Conservation (phyloP, 139 green algal genomes). For the Edaphochlamys debaryana region DNA sequence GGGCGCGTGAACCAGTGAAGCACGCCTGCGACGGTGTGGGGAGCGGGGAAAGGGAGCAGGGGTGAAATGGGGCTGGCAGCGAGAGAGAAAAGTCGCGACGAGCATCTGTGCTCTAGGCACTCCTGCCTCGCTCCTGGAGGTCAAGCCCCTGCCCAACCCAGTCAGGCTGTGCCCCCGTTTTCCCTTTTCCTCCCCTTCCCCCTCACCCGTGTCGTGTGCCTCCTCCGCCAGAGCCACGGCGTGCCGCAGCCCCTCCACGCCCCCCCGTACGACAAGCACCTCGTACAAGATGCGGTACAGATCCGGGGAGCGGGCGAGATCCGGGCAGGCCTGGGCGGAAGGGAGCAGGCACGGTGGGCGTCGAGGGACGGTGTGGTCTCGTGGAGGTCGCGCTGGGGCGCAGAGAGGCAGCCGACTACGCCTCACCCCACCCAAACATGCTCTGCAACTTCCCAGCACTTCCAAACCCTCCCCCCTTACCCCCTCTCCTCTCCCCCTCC, state of each 20-base stretch:
- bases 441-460: no score
- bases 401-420: no score
- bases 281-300: slow-evolving; percentile 44
- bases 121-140: no score
- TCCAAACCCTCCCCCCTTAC: not conserved
- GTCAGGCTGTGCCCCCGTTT: no score
- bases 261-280: slow-evolving; percentile 44
- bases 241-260: slow-evolving; percentile 28
- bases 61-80: no score
- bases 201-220: slow-evolving; percentile 36
- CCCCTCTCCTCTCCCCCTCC: not conserved
- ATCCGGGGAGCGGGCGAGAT: slow-evolving; percentile 7
- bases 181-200: not conserved
- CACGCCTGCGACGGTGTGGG: not conserved
- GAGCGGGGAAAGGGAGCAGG: not conserved
- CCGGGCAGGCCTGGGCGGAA: not conserved
- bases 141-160: no score
- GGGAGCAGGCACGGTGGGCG: not conserved
- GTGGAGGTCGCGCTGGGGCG: no score
- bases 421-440: not conserved
- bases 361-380: not conserved
- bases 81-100: no score
- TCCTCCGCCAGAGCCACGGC: slow-evolving; percentile 5
- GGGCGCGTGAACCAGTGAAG: slow-evolving; percentile 29
- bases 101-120: no score